These are phyloP conservation scores for Ceratocystis lukuohia DNA, from an alignment of 2,329 filamentous ascomycete species.

Conservation along the genomic window DNA sequence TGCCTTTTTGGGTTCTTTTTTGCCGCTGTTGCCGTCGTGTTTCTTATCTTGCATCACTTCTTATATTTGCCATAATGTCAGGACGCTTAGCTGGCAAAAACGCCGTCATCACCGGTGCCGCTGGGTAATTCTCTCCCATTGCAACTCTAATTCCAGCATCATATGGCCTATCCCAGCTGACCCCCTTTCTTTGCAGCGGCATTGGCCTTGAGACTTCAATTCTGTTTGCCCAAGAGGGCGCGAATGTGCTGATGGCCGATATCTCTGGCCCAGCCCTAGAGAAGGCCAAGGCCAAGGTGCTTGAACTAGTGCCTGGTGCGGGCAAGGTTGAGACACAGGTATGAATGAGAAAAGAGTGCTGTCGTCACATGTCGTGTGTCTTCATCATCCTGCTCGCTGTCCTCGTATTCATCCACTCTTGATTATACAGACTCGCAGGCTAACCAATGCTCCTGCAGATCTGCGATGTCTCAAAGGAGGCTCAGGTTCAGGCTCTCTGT, in stretches of 20 bases:
- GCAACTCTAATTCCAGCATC: neutral
- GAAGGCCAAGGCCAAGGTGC: conserved; percentile 61
- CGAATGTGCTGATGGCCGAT: conserved; percentile 72
- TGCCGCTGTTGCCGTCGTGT: neutral
- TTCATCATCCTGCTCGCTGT: too few species aligned
- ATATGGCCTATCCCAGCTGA: neutral
- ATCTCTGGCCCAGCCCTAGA: conserved; percentile 67
- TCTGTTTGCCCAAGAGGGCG: conserved; percentile 79
- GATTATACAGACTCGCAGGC: neutral
- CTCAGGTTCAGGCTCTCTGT: conserved; percentile 60
- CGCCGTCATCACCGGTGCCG: conserved; percentile 68
- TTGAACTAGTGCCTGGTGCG: conserved; percentile 52
- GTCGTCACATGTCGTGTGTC: too few species aligned
- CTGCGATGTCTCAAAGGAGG: conserved; percentile 75
- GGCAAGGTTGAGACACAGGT: conserved; percentile 47
- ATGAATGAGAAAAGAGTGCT: conserved; percentile 20
- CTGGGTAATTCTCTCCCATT: conserved; percentile 48
- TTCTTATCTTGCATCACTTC: neutral
- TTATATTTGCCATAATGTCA: conserved; percentile 10
- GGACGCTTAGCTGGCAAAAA: conserved; percentile 48
- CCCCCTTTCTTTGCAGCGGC: conserved; percentile 41
- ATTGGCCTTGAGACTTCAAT: conserved; percentile 88
- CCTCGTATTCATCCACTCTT: too few species aligned
- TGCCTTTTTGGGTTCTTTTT: neutral
- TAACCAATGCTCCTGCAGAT: conserved; percentile 18